Base-by-base conservation (phyloP, 2,329 filamentous ascomycete genomes). In the Erysiphe pulchra region DNA sequence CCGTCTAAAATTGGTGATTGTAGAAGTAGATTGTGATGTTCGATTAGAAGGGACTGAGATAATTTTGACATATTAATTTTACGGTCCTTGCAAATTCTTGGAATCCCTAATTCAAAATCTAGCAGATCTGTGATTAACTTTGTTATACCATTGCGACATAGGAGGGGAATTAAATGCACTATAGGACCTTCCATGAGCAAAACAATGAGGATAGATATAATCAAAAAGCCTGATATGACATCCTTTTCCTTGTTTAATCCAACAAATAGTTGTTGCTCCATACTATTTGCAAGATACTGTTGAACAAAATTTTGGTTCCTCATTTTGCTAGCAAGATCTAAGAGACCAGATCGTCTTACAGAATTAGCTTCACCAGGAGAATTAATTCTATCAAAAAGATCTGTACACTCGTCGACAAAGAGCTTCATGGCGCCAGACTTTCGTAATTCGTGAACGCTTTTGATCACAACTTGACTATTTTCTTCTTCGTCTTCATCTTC, bases 221-320 rank as follows among this genome's bases (percentile, higher is more conserved):
- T 65, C 1, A 74, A 63, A 54, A 78, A 80, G 7, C 74, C 75
- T 45, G 69, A 68, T 33, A 79, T 62, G 18, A 68, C 51, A 55
- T 85, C 79, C 1, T 65, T 60, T 54, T 78, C 72, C 43, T 65
- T 64, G 0, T 65, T 67, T 10, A 80, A 64, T 38, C 71, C 69
- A 40, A 70, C 66, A 45, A 84, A 70, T 14, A 94, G 65, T 30
- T 70, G 71, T 46, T 75, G 69, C 49, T 83, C 80, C 47, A 80
- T 73, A 7, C 75, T 73, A 51, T 83, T 77, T 49, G 85, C 77
- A 17, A 80, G 68, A 53, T 93, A 85, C 49, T 80, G 76, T 16
- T 67, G 65, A 28, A 73, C 64, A 53, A 81, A 85, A 0, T 65
- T 65, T 53, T 75, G 75, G 44, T 77, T 64, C 43, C 69, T 67